Percentiles rank a stretch among this genome's conserved stretches.
These are phyloP conservation scores for Fusarium sarcochroum DNA, from an alignment of 2,329 filamentous ascomycete species.

Conservation along the genomic window DNA sequence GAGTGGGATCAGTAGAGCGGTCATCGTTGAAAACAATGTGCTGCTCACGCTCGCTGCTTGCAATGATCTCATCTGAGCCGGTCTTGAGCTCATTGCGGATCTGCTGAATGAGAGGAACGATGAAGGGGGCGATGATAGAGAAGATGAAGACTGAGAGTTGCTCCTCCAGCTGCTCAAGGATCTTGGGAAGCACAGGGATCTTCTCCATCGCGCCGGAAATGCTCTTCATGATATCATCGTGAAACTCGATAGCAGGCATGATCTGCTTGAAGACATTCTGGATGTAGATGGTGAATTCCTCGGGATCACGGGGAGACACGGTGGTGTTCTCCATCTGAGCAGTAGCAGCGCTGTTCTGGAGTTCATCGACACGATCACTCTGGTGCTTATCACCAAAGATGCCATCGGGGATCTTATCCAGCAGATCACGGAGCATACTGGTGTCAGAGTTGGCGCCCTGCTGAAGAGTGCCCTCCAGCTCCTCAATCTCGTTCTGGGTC, in stretches of 20 bases:
- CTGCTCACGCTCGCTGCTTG: conserved; percentile 86
- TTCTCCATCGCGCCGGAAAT: conserved; percentile 85
- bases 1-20: conserved; percentile 82
- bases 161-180: conserved; percentile 89
- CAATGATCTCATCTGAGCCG: conserved; percentile 88
- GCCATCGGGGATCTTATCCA: conserved; percentile 85
- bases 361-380: conserved; percentile 81
- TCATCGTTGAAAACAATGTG: conserved; percentile 89
- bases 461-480: conserved; percentile 86
- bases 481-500: conserved; percentile 90
- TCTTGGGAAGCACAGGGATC: conserved; percentile 86
- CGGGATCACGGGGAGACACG: conserved; percentile 83
- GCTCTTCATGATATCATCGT: conserved; percentile 86
- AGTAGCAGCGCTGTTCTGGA: conserved; percentile 80
- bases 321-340: conserved; percentile 82
- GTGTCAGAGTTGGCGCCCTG: conserved; percentile 74
- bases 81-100: conserved; percentile 89
- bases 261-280: conserved; percentile 81
- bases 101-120: conserved; percentile 87
- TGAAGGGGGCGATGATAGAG: conserved; percentile 88
- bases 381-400: conserved; percentile 83
- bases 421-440: conserved; percentile 81
- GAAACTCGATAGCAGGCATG: conserved; percentile 91
- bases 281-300: conserved; percentile 86
- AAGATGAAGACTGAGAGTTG: conserved; percentile 93